Evolutionary conservation across 805 yeast genomes (phyloP).

Genomic region (Nematodospora valgi): DNA sequence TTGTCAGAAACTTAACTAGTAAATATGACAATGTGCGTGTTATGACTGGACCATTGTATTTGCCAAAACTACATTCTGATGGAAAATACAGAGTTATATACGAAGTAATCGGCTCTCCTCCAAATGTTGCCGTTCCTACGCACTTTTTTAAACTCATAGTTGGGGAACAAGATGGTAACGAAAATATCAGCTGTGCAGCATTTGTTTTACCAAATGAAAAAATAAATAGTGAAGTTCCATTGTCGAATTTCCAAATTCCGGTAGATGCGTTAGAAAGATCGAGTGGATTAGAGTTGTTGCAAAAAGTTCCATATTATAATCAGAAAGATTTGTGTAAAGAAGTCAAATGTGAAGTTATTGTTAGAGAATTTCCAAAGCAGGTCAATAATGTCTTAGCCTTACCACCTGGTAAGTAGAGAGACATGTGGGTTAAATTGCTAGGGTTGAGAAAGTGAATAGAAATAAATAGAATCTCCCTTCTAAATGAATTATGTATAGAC

Average conservation of each 20-base stretch:
- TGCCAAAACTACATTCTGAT: conserved; percentile 76
- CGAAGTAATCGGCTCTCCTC: conserved; percentile 96
- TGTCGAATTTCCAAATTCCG: conserved; percentile 81
- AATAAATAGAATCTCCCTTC: too few relatives aligned
- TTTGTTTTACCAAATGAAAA: conserved; percentile 89
- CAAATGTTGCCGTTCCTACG: conserved; percentile 94
- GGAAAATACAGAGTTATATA: conserved; percentile 83
- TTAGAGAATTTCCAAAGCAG: conserved; percentile 70
- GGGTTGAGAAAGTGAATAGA: too few relatives aligned
- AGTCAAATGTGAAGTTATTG: conserved; percentile 72
- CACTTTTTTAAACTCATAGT: conserved; percentile 91
- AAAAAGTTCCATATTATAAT: conserved; percentile 55
- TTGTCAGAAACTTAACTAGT: conserved; percentile 72
- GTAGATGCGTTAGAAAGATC: conserved; percentile 84
- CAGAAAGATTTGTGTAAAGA: conserved; percentile 74
- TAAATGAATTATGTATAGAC: too few relatives aligned
- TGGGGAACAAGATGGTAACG: conserved; percentile 57
- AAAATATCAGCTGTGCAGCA: conserved; percentile 74
- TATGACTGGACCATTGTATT: conserved; percentile 89
- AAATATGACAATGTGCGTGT: conserved; percentile 73
- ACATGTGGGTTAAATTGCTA: too few relatives aligned
- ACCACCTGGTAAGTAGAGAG: conserved; percentile 8
- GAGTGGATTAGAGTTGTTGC: conserved; percentile 78
- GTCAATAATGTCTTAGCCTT: conserved; percentile 14
- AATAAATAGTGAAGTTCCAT: conserved; percentile 67